These are phyloP conservation scores for Beauveria scarabaeidicola DNA, from an alignment of 2,329 filamentous ascomycete genomes.

Conservation along the genomic window DNA sequence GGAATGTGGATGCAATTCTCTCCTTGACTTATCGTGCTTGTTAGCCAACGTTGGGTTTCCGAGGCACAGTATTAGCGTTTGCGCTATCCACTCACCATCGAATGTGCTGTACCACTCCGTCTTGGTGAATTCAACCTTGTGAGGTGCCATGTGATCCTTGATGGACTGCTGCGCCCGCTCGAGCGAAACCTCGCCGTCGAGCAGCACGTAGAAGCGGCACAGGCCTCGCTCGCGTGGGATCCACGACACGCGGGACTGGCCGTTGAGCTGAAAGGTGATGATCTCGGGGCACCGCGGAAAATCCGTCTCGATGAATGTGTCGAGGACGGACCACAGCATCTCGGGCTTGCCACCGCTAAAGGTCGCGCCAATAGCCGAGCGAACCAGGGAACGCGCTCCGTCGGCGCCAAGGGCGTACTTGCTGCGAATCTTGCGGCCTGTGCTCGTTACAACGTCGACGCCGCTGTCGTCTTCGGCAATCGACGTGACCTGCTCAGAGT, in stretches of 20 bases:
- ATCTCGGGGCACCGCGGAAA: conserved; percentile 38
- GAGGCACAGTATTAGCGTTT: background rate
- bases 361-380: conserved; percentile 28
- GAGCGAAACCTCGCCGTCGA: conserved; percentile 36
- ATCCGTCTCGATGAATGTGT: conserved; percentile 40
- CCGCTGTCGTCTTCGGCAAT: conserved; percentile 51
- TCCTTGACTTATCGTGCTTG: conserved; percentile 27
- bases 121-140: conserved; percentile 32
- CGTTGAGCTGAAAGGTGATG: conserved; percentile 37
- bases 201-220: conserved; percentile 38
- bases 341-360: conserved; percentile 40
- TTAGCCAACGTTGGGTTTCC: background rate
- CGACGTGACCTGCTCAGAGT: conserved; percentile 28
- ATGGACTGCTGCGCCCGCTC: conserved; percentile 33
- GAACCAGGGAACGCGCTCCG: conserved; percentile 40
- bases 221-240: conserved; percentile 39
- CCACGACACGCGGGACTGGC: conserved; percentile 38
- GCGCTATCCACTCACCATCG: conserved; percentile 25
- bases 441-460: conserved; percentile 27
- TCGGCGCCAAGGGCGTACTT: conserved; percentile 44
- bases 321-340: conserved; percentile 41
- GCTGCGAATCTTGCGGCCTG: conserved; percentile 24
- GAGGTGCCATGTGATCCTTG: conserved; percentile 33
- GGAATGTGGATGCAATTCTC: conserved; percentile 30
- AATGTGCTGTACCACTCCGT: conserved; percentile 44